Evolutionary conservation across 169 alveolate species (phyloP), one percentile per base, ranked within the genome.

Genomic region (Cryptosporidium sp.): DNA sequence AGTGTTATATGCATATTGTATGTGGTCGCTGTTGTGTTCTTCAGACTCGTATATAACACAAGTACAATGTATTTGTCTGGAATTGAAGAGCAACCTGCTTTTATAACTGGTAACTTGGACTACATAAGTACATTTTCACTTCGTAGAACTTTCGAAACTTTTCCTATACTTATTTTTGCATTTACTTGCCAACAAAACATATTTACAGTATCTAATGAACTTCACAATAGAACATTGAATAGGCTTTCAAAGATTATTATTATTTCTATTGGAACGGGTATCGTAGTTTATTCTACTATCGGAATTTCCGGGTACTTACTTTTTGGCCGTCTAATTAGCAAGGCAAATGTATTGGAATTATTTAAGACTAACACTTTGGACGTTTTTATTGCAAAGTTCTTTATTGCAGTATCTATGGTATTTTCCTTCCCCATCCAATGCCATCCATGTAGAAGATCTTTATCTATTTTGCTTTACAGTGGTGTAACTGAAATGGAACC

Each of bases 131-230:
- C 85, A n/a, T 70, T 55, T 74, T 52, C 70, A 18, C 8, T 85
- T 12, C 45, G 29, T 48, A 45, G 37, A 74, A 39, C 69, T 45
- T 51, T 85, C 2, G 69, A 80, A 33, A 80, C 89, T 31, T 80
- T 80, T 62, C 92, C 92, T 3, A 69, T 85, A 23, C 65, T 85
- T 33, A 85, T 85, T 23, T 85, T 85, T 70, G 85, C 92, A 39
- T 85, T 85, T 74, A 71, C 92, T 12, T 85, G 92, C 51, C 92
- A 85, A 1, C 92, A 85, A 31, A 85, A 85, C 35, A 65, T 85
- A 3, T 85, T 85, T 48, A 85, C 92, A 31, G 86, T 85, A 26
- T 45, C 80, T 3, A 68, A 65, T 43, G 92, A 85, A 52, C 85
- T 85, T 23, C 86, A 85, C 31, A 23, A 70, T 55, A 74, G 86